Conservation (phyloP, 352 stramenopile species). For the Pythium biforme region DNA sequence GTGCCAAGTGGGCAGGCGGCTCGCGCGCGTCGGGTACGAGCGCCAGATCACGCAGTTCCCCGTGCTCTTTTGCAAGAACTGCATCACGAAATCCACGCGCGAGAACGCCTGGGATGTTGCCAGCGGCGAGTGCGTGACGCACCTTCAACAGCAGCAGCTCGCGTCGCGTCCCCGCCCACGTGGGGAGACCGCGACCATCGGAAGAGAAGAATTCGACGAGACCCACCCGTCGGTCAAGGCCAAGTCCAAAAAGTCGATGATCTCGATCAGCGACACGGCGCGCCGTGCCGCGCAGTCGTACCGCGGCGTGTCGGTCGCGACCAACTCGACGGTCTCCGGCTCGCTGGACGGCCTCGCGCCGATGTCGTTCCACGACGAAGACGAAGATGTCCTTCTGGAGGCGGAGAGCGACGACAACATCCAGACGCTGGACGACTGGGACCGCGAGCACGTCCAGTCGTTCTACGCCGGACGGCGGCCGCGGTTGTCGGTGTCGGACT, state of each 20-base stretch:
- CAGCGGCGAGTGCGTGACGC: slow-evolving; percentile 4
- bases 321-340: slow-evolving; percentile 11
- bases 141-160: background rate
- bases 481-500: slow-evolving; percentile 11
- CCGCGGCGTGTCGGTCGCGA: slow-evolving; percentile 7
- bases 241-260: background rate
- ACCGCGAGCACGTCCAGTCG: slow-evolving; percentile 24
- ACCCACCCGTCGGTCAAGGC: no score
- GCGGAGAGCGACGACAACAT: slow-evolving; percentile 7
- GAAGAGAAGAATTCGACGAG: background rate
- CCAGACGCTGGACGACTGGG: slow-evolving; percentile 28
- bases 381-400: background rate
- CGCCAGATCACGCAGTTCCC: slow-evolving; percentile 17
- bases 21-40: slow-evolving; percentile 11
- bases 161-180: background rate
- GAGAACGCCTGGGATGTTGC: slow-evolving; percentile 20
- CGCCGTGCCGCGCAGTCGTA: background rate
- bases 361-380: background rate
- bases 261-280: background rate
- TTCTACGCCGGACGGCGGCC: slow-evolving; percentile 14
- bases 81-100: slow-evolving; percentile 16
- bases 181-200: background rate
- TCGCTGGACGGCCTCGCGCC: slow-evolving; percentile 20
- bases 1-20: slow-evolving; percentile 19
- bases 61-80: slow-evolving; percentile 25